phyloP scores from a whole-genome alignment of 345 rosid species.

The Acer saccharum region DNA sequence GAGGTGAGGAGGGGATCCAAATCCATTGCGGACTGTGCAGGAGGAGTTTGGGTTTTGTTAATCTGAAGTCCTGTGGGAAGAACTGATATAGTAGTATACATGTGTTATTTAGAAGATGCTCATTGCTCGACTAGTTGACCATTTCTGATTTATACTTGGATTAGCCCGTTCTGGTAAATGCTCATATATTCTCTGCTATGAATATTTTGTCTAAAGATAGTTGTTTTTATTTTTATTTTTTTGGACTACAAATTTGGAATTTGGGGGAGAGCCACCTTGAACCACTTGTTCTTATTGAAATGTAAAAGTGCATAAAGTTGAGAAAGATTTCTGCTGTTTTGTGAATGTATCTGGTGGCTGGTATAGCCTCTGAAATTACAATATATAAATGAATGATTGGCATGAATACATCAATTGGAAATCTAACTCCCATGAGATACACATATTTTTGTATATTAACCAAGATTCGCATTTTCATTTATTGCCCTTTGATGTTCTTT shows the following conservation, averaged over 20 bases:
- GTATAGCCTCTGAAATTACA: neutral
- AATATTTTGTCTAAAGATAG: neutral
- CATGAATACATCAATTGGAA: neutral
- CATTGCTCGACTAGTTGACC: neutral
- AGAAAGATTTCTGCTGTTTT: neutral
- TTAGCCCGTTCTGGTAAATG: neutral
- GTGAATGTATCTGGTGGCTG: neutral
- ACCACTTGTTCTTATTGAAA: neutral
- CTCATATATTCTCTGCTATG: neutral
- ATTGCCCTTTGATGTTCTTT: constrained; percentile 14
- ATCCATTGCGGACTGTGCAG: no score
- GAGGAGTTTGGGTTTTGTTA: neutral
- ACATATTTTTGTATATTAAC: neutral
- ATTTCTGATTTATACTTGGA: neutral
- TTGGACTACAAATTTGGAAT: no score
- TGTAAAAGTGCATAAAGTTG: neutral
- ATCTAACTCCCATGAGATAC: neutral
- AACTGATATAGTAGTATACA: neutral
- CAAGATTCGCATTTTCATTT: neutral
- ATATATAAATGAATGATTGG: neutral
- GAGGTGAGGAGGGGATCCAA: no score
- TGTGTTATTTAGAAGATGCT: neutral
- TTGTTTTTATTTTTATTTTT: no score
- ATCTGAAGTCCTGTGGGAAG: neutral
- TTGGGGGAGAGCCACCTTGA: no score